Evolutionary conservation across 73 alveolate species (phyloP).

Genomic region (Tetrahymena borealis): DNA sequence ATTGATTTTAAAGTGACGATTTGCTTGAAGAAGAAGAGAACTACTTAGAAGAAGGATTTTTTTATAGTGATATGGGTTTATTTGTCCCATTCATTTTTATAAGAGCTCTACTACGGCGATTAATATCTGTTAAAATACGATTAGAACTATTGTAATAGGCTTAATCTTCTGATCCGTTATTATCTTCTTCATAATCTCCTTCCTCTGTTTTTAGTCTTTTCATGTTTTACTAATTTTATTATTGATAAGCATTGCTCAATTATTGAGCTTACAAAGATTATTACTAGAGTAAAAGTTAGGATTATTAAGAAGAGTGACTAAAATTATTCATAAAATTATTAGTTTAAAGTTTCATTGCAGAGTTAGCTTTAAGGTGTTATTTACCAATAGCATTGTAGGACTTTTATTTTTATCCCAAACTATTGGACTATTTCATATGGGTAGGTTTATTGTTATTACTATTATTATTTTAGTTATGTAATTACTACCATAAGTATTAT

Average conservation of each 20-base stretch:
- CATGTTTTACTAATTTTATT: not conserved
- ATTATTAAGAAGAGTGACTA: not conserved
- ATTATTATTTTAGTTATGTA: not conserved
- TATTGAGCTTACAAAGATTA: not conserved
- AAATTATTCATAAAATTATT: not conserved
- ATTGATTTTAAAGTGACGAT: not conserved
- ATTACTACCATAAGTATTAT: not conserved
- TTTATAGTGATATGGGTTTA: not conserved
- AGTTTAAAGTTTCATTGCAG: not conserved
- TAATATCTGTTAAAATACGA: not conserved
- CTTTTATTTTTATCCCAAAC: not conserved
- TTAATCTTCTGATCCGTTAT: not conserved
- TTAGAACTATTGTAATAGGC: not conserved
- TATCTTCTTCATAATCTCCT: not conserved
- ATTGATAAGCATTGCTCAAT: not conserved
- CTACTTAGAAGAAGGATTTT: not conserved
- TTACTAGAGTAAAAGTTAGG: not conserved
- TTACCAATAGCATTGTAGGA: not conserved
- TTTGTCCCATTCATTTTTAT: not conserved
- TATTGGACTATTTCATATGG: not conserved
- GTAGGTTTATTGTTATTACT: not conserved
- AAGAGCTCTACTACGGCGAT: not conserved
- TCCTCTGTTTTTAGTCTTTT: not conserved
- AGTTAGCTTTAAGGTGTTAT: not conserved
- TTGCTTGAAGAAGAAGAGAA: not conserved